Conservation (phyloP, 139 green algal species). For the Chlorella ohadii region DNA sequence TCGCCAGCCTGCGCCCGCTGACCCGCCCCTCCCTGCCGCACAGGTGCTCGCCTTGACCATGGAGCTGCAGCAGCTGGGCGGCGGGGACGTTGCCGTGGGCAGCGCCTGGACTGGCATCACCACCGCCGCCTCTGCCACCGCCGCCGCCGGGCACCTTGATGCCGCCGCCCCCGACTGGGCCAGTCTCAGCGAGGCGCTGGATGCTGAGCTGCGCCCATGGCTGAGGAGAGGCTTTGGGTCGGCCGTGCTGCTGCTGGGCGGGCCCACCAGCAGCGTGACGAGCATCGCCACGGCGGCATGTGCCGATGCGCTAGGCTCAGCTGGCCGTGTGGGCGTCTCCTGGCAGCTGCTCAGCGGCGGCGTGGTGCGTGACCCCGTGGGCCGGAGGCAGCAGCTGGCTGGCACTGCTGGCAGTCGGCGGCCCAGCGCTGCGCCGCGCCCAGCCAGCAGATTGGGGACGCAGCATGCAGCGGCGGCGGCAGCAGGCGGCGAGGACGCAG, state of each 20-base stretch:
- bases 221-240: background rate
- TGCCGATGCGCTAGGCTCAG: background rate
- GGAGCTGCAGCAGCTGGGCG: conserved; percentile 13
- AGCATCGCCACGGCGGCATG: background rate
- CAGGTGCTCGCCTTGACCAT: conserved; percentile 14
- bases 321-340: background rate
- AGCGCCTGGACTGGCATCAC: background rate
- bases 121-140: background rate
- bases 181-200: background rate
- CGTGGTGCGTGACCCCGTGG: background rate
- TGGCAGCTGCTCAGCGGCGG: conserved; percentile 19
- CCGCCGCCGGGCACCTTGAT: background rate
- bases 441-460: background rate
- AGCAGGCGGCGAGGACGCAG: background rate
- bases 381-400: background rate
- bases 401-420: background rate
- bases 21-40: background rate
- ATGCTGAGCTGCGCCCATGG: conserved; percentile 19
- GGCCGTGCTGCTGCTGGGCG: background rate
- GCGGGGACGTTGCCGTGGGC: background rate
- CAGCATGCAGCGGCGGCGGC: background rate
- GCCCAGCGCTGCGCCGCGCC: background rate
- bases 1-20: background rate
- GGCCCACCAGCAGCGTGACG: background rate
- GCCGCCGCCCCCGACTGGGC: background rate